These are phyloP conservation scores for Alliaria petiolata DNA, from an alignment of 345 rosid species.

Conservation along the genomic window DNA sequence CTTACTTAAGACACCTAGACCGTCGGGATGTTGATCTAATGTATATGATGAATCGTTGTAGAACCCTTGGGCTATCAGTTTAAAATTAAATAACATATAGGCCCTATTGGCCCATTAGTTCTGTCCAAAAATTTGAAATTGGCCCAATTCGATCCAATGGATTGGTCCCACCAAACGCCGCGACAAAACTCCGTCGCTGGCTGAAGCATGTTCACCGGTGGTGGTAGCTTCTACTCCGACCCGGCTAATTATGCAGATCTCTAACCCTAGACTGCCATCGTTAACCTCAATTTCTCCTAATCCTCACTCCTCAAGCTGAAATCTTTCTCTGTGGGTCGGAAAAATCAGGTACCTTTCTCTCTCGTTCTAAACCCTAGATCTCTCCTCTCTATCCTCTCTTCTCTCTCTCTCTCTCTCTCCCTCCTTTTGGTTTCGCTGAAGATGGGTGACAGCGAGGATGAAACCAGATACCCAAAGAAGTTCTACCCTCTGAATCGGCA, in stretches of 20 bases:
- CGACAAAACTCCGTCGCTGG: constrained; percentile 32
- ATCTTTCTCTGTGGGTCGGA: neutral
- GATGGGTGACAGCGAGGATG: constrained; percentile 84
- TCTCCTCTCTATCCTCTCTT: constrained; percentile 5
- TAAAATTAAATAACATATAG: neutral
- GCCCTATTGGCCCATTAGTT: neutral
- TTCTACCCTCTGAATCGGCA: constrained; percentile 48
- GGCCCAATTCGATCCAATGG: neutral
- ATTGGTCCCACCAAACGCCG: constrained; percentile 19
- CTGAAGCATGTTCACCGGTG: constrained; percentile 25
- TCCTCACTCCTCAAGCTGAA: neutral
- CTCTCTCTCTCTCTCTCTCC: constrained; percentile 1
- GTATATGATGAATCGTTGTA: too few species aligned
- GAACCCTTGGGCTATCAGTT: neutral
- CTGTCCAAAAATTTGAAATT: neutral
- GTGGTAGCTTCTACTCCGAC: constrained; percentile 26
- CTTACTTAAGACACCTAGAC: too few species aligned
- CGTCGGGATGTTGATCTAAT: too few species aligned
- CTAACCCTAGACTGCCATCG: constrained; percentile 20
- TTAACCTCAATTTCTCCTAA: neutral
- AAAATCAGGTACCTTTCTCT: constrained; percentile 5
- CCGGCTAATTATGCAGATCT: constrained; percentile 16
- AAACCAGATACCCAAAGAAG: constrained; percentile 64
- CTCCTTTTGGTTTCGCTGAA: constrained; percentile 6
- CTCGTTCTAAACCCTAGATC: constrained; percentile 21